These are phyloP conservation scores for Eucalyptus pauciflora DNA, from an alignment of 345 rosid species.

Conservation along the genomic window DNA sequence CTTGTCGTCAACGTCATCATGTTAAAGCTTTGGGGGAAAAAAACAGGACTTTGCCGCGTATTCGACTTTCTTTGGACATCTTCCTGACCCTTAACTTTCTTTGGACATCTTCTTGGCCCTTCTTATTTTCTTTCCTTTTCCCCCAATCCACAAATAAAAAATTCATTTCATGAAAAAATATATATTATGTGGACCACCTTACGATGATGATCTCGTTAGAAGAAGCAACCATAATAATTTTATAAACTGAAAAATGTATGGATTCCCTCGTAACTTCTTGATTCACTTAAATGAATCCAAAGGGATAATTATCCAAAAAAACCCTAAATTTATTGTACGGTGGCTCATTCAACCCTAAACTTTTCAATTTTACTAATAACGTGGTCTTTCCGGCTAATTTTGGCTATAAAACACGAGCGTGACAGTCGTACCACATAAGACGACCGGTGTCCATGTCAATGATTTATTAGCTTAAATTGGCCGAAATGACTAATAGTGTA, in stretches of 20 bases:
- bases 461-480: background rate
- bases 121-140: background rate
- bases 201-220: background rate
- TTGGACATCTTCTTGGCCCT: background rate
- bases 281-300: background rate
- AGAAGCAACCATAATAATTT: background rate
- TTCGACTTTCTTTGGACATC: background rate
- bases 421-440: fast-evolving
- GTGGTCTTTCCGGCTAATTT: background rate
- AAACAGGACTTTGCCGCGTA: background rate
- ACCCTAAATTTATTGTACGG: background rate
- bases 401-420: fast-evolving
- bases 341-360: background rate
- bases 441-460: fast-evolving
- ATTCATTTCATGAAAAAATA: background rate
- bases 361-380: background rate
- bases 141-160: background rate
- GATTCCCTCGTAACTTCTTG: too few relatives aligned
- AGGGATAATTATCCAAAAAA: background rate
- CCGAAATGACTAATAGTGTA: background rate
- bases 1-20: background rate
- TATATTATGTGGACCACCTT: background rate
- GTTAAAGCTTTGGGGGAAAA: background rate
- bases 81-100: background rate
- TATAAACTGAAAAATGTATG: background rate